A percentile compares a stretch with the other conserved stretches of the same genome.
Conservation (phyloP, 176 grass and related monocot species). For the Zoysia japonica region DNA sequence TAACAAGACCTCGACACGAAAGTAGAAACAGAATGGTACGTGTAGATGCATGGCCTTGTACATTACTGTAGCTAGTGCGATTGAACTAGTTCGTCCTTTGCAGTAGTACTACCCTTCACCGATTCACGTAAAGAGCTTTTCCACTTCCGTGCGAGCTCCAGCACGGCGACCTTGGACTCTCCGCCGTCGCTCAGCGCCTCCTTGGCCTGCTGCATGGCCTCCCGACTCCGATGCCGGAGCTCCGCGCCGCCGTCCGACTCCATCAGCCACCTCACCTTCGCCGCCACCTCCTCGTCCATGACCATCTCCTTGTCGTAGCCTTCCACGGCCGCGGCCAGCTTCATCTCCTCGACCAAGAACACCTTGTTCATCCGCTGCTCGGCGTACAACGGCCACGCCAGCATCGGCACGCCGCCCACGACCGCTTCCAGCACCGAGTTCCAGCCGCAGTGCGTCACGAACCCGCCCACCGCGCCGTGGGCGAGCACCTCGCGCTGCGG, state of each 20-base stretch:
- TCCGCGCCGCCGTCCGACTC: slow-evolving; percentile 30
- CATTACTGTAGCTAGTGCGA: background rate
- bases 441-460: slow-evolving; percentile 71
- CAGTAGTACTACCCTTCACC: background rate
- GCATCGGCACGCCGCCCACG: slow-evolving; percentile 47
- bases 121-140: background rate
- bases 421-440: slow-evolving; percentile 63
- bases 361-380: slow-evolving; percentile 62
- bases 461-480: slow-evolving; percentile 55
- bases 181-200: slow-evolving; percentile 47
- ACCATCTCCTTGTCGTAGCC: slow-evolving; percentile 31
- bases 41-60: background rate
- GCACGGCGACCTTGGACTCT: slow-evolving; percentile 30
- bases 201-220: slow-evolving; percentile 33
- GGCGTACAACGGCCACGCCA: slow-evolving; percentile 61
- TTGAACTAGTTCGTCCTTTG: background rate
- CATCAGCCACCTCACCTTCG: slow-evolving; percentile 48
- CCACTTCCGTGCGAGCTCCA: slow-evolving; percentile 12
- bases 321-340: slow-evolving; percentile 43
- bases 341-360: slow-evolving; percentile 55
- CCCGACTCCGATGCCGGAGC: slow-evolving; percentile 27
- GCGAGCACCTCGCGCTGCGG: slow-evolving; percentile 64
- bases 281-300: slow-evolving; percentile 44
- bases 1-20: too few species aligned
- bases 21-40: too few species aligned